A percentile compares a stretch with the other conserved stretches of the same genome.
Evolutionary conservation across 805 yeast genomes (phyloP).

Genomic region (Metschnikowia noctiluminum): DNA sequence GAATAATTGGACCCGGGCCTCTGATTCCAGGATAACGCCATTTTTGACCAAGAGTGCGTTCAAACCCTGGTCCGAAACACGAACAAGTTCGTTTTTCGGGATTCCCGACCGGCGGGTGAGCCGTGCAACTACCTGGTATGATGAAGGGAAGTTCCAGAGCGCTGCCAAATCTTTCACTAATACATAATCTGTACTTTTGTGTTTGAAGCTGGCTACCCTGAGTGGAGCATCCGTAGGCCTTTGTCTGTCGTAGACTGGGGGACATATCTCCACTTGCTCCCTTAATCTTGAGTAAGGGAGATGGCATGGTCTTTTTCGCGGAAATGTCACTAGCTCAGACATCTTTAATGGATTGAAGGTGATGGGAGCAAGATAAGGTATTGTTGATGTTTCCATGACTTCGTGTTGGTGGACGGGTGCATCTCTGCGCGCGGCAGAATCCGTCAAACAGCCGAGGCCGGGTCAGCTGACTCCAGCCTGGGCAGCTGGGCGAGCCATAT

Average conservation of each 20-base stretch:
- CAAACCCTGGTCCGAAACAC: conserved; percentile 16
- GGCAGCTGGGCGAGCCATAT: too few relatives aligned
- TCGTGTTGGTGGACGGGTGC: too few relatives aligned
- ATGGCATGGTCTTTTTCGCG: neutral
- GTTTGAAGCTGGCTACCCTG: conserved; percentile 12
- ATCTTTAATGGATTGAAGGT: neutral
- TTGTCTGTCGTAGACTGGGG: conserved; percentile 5
- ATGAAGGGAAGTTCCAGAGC: conserved; percentile 40
- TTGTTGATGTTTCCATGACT: too few relatives aligned
- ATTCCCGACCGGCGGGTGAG: conserved; percentile 12
- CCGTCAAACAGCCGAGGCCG: too few relatives aligned
- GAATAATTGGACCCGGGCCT: conserved; percentile 21
- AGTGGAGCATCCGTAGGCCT: conserved; percentile 7
- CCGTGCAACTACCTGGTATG: conserved; percentile 35
- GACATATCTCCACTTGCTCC: conserved; percentile 3
- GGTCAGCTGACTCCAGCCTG: too few relatives aligned
- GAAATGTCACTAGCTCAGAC: conserved; percentile 3
- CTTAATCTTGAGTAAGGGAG: conserved; percentile 10
- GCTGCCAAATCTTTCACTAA: conserved; percentile 30
- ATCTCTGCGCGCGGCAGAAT: too few relatives aligned
- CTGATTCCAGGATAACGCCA: conserved; percentile 19
- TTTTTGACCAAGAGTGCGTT: conserved; percentile 22
- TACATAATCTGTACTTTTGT: conserved; percentile 18
- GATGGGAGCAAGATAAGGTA: neutral
- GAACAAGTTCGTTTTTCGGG: conserved; percentile 17